Evolutionary conservation across 2,329 filamentous ascomycete genomes (phyloP).

Genomic region (Venturia pyrina): DNA sequence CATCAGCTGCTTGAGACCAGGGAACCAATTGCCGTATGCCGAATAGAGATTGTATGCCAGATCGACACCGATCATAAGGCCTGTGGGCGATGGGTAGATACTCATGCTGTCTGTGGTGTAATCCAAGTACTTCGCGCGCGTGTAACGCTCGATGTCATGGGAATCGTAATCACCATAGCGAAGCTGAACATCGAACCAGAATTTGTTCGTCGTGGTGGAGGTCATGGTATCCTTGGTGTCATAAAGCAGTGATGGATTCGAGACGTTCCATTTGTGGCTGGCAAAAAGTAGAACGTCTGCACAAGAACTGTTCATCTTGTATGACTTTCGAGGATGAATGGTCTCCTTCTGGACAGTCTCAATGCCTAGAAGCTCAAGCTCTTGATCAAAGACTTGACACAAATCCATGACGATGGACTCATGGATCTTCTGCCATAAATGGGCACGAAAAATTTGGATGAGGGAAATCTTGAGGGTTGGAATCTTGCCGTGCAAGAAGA

Average conservation of each 20-base stretch:
- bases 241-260: conserved; percentile 81
- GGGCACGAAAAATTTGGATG: conserved; percentile 98
- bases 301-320: conserved; percentile 99
- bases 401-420: conserved; percentile 98
- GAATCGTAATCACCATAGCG: conserved; percentile 98
- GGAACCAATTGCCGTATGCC: conserved; percentile 97
- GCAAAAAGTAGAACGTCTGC: conserved; percentile 95
- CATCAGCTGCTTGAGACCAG: conserved; percentile 84
- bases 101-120: conserved; percentile 99
- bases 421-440: conserved; percentile 99
- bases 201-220: conserved; percentile 92
- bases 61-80: conserved; percentile 96
- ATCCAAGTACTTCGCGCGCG: conserved; percentile 94
- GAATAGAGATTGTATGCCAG: conserved; percentile 98
- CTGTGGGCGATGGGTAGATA: conserved; percentile 94
- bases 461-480: conserved; percentile 95
- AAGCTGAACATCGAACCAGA: conserved; percentile 96
- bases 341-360: conserved; percentile 99
- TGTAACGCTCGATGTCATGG: conserved; percentile 96
- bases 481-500: conserved; percentile 98
- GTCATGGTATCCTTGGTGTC: conserved; percentile 96
- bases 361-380: conserved; percentile 88
- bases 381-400: conserved; percentile 96
- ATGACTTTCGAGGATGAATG: conserved; percentile 96
- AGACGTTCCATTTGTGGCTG: conserved; percentile 98